phyloP scores from a whole-genome alignment of 345 rosid genomes.

The Punica granatum region DNA sequence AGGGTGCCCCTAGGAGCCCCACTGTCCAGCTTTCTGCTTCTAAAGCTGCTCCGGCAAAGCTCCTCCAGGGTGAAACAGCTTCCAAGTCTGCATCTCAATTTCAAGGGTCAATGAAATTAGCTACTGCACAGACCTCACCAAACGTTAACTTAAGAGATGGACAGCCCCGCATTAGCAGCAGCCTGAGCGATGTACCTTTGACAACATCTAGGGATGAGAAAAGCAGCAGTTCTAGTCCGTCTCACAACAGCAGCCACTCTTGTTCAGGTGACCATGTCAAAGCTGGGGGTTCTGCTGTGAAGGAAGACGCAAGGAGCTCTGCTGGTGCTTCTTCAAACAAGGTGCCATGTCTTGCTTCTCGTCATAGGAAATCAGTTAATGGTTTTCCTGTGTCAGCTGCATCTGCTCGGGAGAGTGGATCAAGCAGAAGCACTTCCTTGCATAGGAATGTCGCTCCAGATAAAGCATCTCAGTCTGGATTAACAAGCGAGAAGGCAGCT shows the following conservation, averaged over 20 bases:
- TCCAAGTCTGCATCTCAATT: constrained; percentile 44
- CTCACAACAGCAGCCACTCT: constrained; percentile 72
- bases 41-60: constrained; percentile 48
- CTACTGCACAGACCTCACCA: constrained; percentile 37
- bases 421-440: constrained; percentile 41
- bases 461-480: constrained; percentile 39
- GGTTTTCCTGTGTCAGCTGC: constrained; percentile 35
- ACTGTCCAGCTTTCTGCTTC: constrained; percentile 47
- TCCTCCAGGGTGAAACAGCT: constrained; percentile 38
- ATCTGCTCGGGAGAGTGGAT: constrained; percentile 41
- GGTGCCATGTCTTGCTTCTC: constrained; percentile 35
- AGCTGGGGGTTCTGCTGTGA: constrained; percentile 39
- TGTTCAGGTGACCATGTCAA: constrained; percentile 62
- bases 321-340: constrained; percentile 54
- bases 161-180: constrained; percentile 29
- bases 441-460: constrained; percentile 46
- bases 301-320: constrained; percentile 63
- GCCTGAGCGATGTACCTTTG: constrained; percentile 33
- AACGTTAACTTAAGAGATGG: constrained; percentile 44
- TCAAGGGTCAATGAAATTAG: constrained; percentile 48
- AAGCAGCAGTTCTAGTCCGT: constrained; percentile 79
- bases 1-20: constrained; percentile 53
- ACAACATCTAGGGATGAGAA: constrained; percentile 53
- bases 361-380: constrained; percentile 50
- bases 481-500: constrained; percentile 39